Base-by-base conservation (phyloP, 805 yeast species). In the Yarrowia sp. region DNA sequence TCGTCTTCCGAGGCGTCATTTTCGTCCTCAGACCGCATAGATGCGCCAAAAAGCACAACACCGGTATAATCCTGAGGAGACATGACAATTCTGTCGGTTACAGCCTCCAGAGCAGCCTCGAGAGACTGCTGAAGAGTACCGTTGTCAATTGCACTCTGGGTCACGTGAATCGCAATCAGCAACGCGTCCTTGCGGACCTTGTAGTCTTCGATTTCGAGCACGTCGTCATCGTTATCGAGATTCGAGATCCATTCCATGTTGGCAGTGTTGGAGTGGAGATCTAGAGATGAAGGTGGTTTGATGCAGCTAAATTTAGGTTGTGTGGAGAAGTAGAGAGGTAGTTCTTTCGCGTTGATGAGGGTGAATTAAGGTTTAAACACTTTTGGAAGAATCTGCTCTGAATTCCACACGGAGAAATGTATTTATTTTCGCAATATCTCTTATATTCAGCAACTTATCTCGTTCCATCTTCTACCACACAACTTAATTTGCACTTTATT, bases 21-120 rank as follows among this genome's bases (percentile, higher is more conserved):
- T 71, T n/a, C 79, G 76, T 15, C 75, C 72, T n/a, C 79, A 76
- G 70, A 55, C n/a, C 55, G 16, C 15, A 77, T 78, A 36, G 74
- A 71, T 14, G 79, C 68, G 67, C 79, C 65, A 71, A 73, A 76
- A 85, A 84, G 74, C 84, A 87, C 85, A 58, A 92, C 84, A 0
- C 97, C 98, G 35, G 91, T 80, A 0, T 91, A 93, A 1, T 94
- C 89, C 55, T 82, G 81, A 0, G 92, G 91, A 46, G 85, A 77
- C 0, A 89, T 82, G 42, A 89, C 86, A 1, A 89, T 86, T 69
- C 91, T 79, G 61, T 86, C 88, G 3, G 88, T 81, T 78, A 92
- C 84, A 43, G 91, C 79, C n/a, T 85, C 86, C 66, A 83, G 80
- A 8, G 90, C 80, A 1, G 89, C 82, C 14, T 81, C 81, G 16